phyloP scores from a whole-genome alignment of 495 filamentous ascomycete genomes.

The Talaromyces ruber region DNA sequence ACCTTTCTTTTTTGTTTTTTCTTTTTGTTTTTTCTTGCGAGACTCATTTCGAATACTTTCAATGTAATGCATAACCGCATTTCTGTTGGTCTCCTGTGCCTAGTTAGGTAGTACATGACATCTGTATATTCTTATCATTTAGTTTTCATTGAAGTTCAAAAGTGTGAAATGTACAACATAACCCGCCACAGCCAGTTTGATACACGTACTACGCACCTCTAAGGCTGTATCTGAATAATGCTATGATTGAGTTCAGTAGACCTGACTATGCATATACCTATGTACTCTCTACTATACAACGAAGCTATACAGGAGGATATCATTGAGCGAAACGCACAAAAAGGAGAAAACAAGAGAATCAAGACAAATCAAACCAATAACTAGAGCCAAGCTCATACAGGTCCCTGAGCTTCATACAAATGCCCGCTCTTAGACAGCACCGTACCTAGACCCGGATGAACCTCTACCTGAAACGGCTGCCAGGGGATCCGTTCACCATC shows the following conservation, averaged over 20 bases:
- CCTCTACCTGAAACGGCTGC: conserved; percentile 81
- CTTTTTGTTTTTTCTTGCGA: neutral
- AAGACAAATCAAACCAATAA: neutral
- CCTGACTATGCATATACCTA: neutral
- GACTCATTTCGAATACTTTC: neutral
- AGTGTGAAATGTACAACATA: neutral
- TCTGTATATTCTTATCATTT: neutral
- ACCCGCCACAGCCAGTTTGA: neutral
- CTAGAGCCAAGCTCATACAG: conserved; percentile 11
- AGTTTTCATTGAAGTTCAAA: neutral
- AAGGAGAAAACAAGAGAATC: neutral
- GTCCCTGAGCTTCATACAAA: conserved; percentile 65
- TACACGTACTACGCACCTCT: neutral
- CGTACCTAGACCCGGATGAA: conserved; percentile 78
- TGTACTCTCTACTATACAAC: conserved; percentile 5
- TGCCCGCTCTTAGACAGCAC: conserved; percentile 64
- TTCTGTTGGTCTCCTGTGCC: neutral
- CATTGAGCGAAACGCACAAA: neutral
- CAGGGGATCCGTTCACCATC: conserved; percentile 86
- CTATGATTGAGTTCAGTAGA: neutral
- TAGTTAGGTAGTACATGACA: neutral
- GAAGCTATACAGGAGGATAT: conserved; percentile 5
- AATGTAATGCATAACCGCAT: neutral
- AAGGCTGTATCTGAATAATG: neutral
- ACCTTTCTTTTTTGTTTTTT: neutral